Percentiles rank a stretch among this genome's conserved stretches.
phyloP scores from a whole-genome alignment of 2,329 filamentous ascomycete species.

The Colletotrichum sp. region DNA sequence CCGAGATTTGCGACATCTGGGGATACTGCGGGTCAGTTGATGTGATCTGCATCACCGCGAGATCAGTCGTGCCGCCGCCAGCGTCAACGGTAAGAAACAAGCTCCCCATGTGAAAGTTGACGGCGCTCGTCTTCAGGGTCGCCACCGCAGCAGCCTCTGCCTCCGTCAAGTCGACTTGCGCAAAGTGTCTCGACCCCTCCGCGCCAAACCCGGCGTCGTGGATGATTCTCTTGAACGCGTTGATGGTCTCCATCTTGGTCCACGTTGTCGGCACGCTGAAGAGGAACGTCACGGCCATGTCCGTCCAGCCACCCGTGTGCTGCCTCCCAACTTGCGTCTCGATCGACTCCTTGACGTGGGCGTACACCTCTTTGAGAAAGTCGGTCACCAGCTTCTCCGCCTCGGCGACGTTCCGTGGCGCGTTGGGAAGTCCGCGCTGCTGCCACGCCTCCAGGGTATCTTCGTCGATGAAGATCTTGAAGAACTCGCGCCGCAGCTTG shows the following conservation, averaged over 20 bases:
- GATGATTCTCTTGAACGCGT: slow-evolving; percentile 54
- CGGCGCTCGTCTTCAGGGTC: slow-evolving; percentile 46
- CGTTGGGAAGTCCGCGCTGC: slow-evolving; percentile 46
- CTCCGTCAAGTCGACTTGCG: slow-evolving; percentile 50
- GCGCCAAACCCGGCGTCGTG: slow-evolving; percentile 53
- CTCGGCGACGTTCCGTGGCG: slow-evolving; percentile 43
- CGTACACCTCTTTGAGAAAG: slow-evolving; percentile 54
- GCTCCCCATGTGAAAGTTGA: slow-evolving; percentile 40
- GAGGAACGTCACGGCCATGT: slow-evolving; percentile 54
- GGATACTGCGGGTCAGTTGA: slow-evolving; percentile 30
- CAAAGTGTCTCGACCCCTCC: slow-evolving; percentile 41
- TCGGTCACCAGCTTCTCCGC: slow-evolving; percentile 54
- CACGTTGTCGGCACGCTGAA: slow-evolving; percentile 65
- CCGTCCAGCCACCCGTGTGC: slow-evolving; percentile 44
- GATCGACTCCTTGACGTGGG: slow-evolving; percentile 51
- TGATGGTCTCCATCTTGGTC: slow-evolving; percentile 53
- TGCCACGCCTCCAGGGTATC: slow-evolving; percentile 47
- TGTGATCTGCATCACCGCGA: slow-evolving; percentile 47
- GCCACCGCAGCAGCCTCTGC: slow-evolving; percentile 53
- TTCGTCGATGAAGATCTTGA: slow-evolving; percentile 60
- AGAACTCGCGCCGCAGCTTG: slow-evolving; percentile 51
- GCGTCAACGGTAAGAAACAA: slow-evolving; percentile 51
- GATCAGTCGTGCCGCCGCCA: slow-evolving; percentile 52
- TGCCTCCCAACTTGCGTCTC: slow-evolving; percentile 42
- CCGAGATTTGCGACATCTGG: slow-evolving; percentile 37